Percentiles rank a stretch among this genome's conserved stretches.
Evolutionary conservation across 2,329 filamentous ascomycete species (phyloP).

Genomic region (Thermoascus crustaceus): DNA sequence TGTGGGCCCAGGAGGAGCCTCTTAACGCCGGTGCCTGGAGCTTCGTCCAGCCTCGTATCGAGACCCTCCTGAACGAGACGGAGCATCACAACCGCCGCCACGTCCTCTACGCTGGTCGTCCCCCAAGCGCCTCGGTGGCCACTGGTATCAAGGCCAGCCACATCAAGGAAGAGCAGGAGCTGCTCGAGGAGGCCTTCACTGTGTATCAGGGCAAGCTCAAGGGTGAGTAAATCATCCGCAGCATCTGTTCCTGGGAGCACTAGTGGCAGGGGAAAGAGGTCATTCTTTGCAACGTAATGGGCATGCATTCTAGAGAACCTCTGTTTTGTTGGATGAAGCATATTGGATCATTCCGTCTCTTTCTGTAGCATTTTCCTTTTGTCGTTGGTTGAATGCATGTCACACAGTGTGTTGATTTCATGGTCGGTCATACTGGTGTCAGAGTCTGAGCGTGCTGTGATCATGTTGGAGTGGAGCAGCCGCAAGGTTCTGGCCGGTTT

Average conservation of each 20-base stretch:
- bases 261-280: not conserved
- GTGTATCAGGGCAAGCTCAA: conserved; percentile 59
- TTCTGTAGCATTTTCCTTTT: conserved; percentile 1
- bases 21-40: conserved; percentile 96
- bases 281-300: not conserved
- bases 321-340: not conserved
- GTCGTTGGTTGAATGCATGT: not conserved
- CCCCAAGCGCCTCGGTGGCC: conserved; percentile 87
- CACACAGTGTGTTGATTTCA: conserved; percentile 1
- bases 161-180: conserved; percentile 83
- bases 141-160: conserved; percentile 85
- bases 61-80: conserved; percentile 91
- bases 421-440: not conserved
- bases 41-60: conserved; percentile 93
- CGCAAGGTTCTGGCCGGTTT: not conserved
- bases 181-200: conserved; percentile 59
- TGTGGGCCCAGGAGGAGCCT: conserved; percentile 96
- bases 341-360: conserved; percentile 1
- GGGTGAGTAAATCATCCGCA: conserved; percentile 45
- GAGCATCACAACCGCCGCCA: conserved; percentile 85
- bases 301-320: not conserved
- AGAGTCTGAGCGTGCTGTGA: too few relatives aligned
- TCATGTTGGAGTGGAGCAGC: not conserved
- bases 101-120: conserved; percentile 93
- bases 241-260: not conserved